Conservation (phyloP, 2,329 filamentous ascomycete species). For the Calonectria honghensis region DNA sequence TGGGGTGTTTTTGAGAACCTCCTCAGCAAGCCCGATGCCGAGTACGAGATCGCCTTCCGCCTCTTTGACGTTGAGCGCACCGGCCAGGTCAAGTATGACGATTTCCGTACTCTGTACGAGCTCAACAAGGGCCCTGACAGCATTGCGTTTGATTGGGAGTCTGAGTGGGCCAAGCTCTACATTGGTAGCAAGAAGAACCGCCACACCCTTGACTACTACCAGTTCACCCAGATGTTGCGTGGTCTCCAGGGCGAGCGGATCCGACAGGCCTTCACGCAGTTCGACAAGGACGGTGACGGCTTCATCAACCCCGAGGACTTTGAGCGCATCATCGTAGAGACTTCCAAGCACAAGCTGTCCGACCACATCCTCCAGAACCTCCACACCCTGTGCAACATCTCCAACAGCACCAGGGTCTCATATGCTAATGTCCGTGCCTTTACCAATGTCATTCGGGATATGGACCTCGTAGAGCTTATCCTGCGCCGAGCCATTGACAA, state of each 20-base stretch:
- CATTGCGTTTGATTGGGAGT: slow-evolving; percentile 97
- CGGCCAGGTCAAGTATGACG: slow-evolving; percentile 91
- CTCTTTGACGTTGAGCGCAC: slow-evolving; percentile 92
- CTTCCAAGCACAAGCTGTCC: slow-evolving; percentile 95
- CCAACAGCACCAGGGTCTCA: slow-evolving; percentile 92
- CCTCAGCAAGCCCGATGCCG: slow-evolving; percentile 93
- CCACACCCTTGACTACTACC: slow-evolving; percentile 94
- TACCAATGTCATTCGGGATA: slow-evolving; percentile 97
- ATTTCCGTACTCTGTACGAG: slow-evolving; percentile 90
- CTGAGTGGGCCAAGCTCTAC: slow-evolving; percentile 96
- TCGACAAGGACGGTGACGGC: slow-evolving; percentile 93
- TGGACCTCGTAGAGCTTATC: slow-evolving; percentile 97
- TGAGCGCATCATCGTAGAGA: slow-evolving; percentile 96
- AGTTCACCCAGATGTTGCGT: slow-evolving; percentile 98
- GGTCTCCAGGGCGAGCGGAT: slow-evolving; percentile 97
- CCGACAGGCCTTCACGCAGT: slow-evolving; percentile 93
- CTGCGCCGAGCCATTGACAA: slow-evolving; percentile 89
- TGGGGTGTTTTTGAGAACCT: slow-evolving; percentile 97
- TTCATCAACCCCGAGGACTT: slow-evolving; percentile 98
- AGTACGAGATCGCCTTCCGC: slow-evolving; percentile 99
- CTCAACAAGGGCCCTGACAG: slow-evolving; percentile 89
- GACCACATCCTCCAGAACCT: slow-evolving; percentile 96
- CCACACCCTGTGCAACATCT: slow-evolving; percentile 95
- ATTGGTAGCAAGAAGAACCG: slow-evolving; percentile 91
- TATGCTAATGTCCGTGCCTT: slow-evolving; percentile 98